Base-by-base conservation (phyloP, 2,329 filamentous ascomycete species). In the Xylariomycetidae sp. region DNA sequence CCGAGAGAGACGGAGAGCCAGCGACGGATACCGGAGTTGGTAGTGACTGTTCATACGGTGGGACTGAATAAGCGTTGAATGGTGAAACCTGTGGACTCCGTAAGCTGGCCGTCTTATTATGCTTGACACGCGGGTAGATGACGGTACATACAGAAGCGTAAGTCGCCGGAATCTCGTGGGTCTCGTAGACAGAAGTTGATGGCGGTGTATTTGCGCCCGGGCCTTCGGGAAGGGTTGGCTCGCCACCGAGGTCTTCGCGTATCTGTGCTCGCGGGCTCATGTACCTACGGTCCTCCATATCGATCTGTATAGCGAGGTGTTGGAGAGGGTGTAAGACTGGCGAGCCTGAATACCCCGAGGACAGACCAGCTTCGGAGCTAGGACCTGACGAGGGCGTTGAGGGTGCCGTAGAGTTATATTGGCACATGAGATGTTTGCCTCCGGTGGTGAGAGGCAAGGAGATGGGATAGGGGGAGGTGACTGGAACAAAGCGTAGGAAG, bases 21-120 rank as follows among this genome's bases (percentile, higher is more conserved):
- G 60, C 58, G 29, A 59, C 58, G 29, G 71, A 73, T n/a, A 65
- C 63, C 17, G 72, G 70, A n/a, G 70, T 72, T 30, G 71, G 54
- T 35, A 74, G 56, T 27, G 57, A 59, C 23, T 62, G 50, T 42
- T 71, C 67, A 54, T 59, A 64, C 40, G 49, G 50, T 33, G 43
- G 48, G 34, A 47, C 47, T 10, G 60, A 48, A 29, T 59, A 58
- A 32, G 56, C 52, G 51, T 54, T 58, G 49, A 61, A 63, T 12
- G 57, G 55, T 25, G 59, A 54, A n/a, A 60, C 52, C 46, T 58
- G 45, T 29, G 4, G n/a, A n/a, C n/a, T n/a, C n/a, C n/a, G n/a
- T n/a, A n/a, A n/a, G n/a, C n/a, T n/a, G n/a, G n/a, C n/a, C n/a
- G n/a, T n/a, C n/a, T n/a, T n/a, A n/a, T n/a, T n/a, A n/a, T n/a